phyloP scores from a whole-genome alignment of 2,329 filamentous ascomycete species.

The Xylaria sp. region DNA sequence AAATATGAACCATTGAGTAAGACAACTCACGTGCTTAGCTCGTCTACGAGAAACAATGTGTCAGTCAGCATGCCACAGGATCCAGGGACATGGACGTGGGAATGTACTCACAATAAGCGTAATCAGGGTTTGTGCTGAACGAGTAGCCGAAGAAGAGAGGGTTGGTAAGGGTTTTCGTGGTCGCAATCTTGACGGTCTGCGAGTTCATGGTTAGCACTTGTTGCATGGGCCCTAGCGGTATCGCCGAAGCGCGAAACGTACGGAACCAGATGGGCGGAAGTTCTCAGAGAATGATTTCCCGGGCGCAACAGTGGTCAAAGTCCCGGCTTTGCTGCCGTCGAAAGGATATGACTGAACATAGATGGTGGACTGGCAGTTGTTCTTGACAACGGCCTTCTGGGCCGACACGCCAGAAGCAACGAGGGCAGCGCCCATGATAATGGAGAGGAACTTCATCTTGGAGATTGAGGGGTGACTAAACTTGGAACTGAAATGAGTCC shows the following conservation, averaged over 20 bases:
- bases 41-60: constrained; percentile 39
- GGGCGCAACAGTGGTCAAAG: constrained; percentile 40
- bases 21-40: constrained; percentile 45
- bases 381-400: constrained; percentile 45
- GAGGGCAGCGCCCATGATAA: constrained; percentile 41
- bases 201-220: constrained; percentile 33
- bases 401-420: constrained; percentile 41
- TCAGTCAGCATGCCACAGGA: not conserved
- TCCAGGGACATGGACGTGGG: not conserved
- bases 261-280: constrained; percentile 45
- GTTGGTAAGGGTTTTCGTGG: constrained; percentile 43
- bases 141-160: constrained; percentile 53
- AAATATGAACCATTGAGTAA: not conserved
- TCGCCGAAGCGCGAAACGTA: constrained; percentile 31
- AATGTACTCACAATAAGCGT: constrained; percentile 47
- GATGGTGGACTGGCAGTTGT: constrained; percentile 42
- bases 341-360: constrained; percentile 48
- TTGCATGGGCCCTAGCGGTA: too few relatives aligned
- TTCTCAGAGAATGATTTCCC: constrained; percentile 42
- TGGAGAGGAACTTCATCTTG: constrained; percentile 41
- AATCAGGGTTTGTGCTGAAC: constrained; percentile 44
- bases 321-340: constrained; percentile 40
- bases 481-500: too few relatives aligned
- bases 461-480: not conserved
- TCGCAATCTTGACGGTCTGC: constrained; percentile 51